Conservation (phyloP, 1,139 yeast genomes). For the Sugiyamaella xylanicola region DNA sequence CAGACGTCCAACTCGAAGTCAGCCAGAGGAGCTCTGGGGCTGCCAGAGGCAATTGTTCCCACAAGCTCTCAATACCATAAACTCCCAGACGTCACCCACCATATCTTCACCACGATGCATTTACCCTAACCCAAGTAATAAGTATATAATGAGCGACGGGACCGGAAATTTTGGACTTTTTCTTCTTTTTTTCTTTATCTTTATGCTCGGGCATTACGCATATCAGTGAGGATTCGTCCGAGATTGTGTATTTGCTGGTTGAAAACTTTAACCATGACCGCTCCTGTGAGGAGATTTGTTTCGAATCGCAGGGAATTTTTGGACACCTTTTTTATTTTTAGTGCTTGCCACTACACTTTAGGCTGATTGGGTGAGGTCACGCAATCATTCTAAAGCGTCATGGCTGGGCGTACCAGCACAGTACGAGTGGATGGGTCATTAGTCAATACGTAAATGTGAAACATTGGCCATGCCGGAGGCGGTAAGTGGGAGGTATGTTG, state of each 20-base stretch:
- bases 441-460: background rate
- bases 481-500: background rate
- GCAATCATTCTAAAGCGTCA: slow-evolving; percentile 5
- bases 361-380: slow-evolving; percentile 15
- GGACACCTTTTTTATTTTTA: slow-evolving; percentile 46
- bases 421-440: no score
- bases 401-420: background rate
- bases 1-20: no score
- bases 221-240: slow-evolving; percentile 99
- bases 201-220: slow-evolving; percentile 99
- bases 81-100: background rate
- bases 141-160: slow-evolving; percentile 5
- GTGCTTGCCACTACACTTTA: background rate
- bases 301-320: slow-evolving; percentile 71
- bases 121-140: slow-evolving; percentile 4
- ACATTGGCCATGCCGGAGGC: background rate
- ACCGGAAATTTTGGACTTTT: slow-evolving; percentile 11
- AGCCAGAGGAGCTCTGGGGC: no score
- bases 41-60: no score
- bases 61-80: no score
- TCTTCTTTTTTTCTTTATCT: slow-evolving; percentile 60
- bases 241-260: slow-evolving; percentile 99
- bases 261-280: slow-evolving; percentile 99
- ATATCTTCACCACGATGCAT: background rate
- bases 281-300: slow-evolving; percentile 61